Percentiles rank a stretch among this genome's conserved stretches.
These are phyloP conservation scores for slime mould (Dictyostelium discoideum) DNA, from an alignment of 78 protist genomes.

Conservation along the genomic window DNA sequence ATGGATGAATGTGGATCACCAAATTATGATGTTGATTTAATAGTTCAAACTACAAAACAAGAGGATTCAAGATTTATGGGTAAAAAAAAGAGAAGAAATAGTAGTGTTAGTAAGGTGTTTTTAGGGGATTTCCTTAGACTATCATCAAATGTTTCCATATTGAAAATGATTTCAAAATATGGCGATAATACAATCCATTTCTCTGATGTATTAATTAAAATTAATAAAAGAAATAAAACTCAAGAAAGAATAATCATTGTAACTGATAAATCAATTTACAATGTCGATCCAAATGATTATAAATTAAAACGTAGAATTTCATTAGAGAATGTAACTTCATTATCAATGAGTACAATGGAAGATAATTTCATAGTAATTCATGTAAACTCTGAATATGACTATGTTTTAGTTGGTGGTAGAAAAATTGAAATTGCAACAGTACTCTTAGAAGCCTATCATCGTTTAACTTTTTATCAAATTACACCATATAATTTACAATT, in stretches of 20 bases:
- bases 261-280: slow-evolving; percentile 87
- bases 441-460: slow-evolving; percentile 74
- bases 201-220: slow-evolving; percentile 88
- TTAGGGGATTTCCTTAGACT: slow-evolving; percentile 86
- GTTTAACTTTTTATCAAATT: slow-evolving; percentile 21
- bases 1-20: slow-evolving; percentile 3
- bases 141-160: slow-evolving; percentile 30
- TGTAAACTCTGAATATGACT: slow-evolving; percentile 89
- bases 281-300: slow-evolving; percentile 86
- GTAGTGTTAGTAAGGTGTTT: slow-evolving; percentile 76
- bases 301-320: slow-evolving; percentile 86
- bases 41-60: slow-evolving; percentile 68
- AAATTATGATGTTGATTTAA: slow-evolving; percentile 48
- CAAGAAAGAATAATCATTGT: slow-evolving; percentile 88
- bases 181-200: slow-evolving; percentile 86
- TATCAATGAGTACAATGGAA: slow-evolving; percentile 76
- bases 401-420: slow-evolving; percentile 85
- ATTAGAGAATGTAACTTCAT: slow-evolving; percentile 38
- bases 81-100: slow-evolving; percentile 83
- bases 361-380: slow-evolving; percentile 88
- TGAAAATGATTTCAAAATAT: slow-evolving; percentile 70
- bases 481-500: neutral
- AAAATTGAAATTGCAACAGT: slow-evolving; percentile 88
- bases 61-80: slow-evolving; percentile 84
- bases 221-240: slow-evolving; percentile 91